A percentile compares a stretch with the other conserved stretches of the same genome.
Conservation (phyloP, 2,329 filamentous ascomycete species). For the Pseudocercospora pini-densiflorae region DNA sequence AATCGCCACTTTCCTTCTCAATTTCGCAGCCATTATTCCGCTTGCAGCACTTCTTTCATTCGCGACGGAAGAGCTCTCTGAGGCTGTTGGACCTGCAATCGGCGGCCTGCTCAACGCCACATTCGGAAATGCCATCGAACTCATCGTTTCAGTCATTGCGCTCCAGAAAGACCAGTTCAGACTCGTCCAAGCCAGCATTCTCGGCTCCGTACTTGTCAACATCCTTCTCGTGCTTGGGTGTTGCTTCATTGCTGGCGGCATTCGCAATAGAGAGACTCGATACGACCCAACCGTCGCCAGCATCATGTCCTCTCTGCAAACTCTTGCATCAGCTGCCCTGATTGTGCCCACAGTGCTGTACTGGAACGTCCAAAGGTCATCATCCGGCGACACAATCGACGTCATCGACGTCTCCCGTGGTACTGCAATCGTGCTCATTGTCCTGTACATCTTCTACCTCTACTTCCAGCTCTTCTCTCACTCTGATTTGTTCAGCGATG, state of each 20-base stretch:
- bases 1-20: conserved; percentile 72
- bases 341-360: conserved; percentile 60
- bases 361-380: conserved; percentile 47
- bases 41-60: conserved; percentile 74
- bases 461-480: conserved; percentile 59
- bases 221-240: conserved; percentile 70
- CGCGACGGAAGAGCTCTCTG: conserved; percentile 76
- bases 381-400: conserved; percentile 46
- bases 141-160: conserved; percentile 89
- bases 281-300: conserved; percentile 79
- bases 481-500: conserved; percentile 51
- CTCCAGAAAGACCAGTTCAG: conserved; percentile 83
- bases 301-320: conserved; percentile 68
- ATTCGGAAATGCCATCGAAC: conserved; percentile 78
- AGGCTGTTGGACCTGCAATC: conserved; percentile 72
- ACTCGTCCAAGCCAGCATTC: conserved; percentile 97
- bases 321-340: conserved; percentile 57
- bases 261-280: conserved; percentile 47
- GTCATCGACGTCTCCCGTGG: conserved; percentile 57
- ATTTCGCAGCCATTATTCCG: conserved; percentile 80
- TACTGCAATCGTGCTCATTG: conserved; percentile 56
- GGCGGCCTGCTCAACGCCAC: conserved; percentile 80
- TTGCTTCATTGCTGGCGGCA: conserved; percentile 57
- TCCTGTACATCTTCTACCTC: conserved; percentile 59
- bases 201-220: conserved; percentile 93